phyloP scores from a whole-genome alignment of 1,284 basidiomycete species.

The Acaromyces ingoldii region DNA sequence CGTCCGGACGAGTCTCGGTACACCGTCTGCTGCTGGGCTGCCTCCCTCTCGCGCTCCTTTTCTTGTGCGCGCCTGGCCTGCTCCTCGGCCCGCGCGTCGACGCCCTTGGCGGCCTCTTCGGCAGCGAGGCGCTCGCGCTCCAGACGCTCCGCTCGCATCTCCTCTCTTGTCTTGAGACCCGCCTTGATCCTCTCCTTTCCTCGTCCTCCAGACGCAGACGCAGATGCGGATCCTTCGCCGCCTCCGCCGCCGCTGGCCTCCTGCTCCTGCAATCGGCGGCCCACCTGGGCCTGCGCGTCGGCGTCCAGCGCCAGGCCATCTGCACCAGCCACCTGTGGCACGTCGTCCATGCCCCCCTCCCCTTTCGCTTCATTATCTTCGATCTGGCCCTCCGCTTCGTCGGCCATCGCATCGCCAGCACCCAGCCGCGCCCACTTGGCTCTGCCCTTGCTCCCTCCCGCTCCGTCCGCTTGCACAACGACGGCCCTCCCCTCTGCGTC shows the following conservation, averaged over 20 bases:
- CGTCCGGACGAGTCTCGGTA: slow-evolving; percentile 86
- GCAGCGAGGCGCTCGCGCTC: slow-evolving; percentile 15
- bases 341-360: slow-evolving; percentile 1
- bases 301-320: background rate
- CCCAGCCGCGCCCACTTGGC: slow-evolving; percentile 7
- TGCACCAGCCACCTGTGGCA: slow-evolving; percentile 9
- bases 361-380: background rate
- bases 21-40: slow-evolving; percentile 69
- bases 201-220: no score
- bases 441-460: slow-evolving; percentile 7
- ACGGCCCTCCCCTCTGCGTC: slow-evolving; percentile 20
- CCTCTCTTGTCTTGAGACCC: slow-evolving; percentile 25
- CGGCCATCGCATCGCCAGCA: background rate
- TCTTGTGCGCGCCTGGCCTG: background rate
- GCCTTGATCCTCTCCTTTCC: slow-evolving; percentile 16
- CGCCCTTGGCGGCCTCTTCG: background rate
- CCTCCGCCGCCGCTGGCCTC: background rate
- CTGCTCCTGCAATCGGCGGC: background rate
- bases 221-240: background rate
- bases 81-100: slow-evolving; percentile 5
- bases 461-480: slow-evolving; percentile 8
- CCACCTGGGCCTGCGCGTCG: background rate
- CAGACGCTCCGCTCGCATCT: slow-evolving; percentile 28
- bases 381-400: background rate
- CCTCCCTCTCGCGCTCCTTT: slow-evolving; percentile 22